Evolutionary conservation across 73 alveolate genomes (phyloP).

Genomic region (Paramecium biaurelia): DNA sequence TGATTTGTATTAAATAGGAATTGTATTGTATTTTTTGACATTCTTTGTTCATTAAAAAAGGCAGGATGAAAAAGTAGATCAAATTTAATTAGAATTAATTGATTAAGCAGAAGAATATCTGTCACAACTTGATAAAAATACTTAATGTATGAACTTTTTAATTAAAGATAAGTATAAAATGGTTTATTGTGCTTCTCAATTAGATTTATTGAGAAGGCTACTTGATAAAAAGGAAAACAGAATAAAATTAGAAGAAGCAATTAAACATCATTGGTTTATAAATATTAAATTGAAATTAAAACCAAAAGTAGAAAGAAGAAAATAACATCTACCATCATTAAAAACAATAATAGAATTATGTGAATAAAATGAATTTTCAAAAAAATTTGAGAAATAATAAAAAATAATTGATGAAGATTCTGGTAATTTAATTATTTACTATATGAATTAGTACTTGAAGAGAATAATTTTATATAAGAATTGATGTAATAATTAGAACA

Average conservation of each 20-base stretch:
- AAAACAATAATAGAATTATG: constrained; percentile 36
- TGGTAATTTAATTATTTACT: not conserved
- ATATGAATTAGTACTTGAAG: not conserved
- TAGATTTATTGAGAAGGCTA: constrained; percentile 14
- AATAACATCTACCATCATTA: not conserved
- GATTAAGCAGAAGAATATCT: not conserved
- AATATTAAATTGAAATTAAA: constrained; percentile 3
- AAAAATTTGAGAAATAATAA: not conserved
- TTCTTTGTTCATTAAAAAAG: not conserved
- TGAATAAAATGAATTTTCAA: not conserved
- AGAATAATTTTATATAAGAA: not conserved
- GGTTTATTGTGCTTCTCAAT: constrained; percentile 1
- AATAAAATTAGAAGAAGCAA: constrained; percentile 22
- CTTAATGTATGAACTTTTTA: not conserved
- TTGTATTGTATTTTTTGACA: not conserved
- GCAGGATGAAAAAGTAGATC: not conserved
- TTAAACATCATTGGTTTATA: constrained; percentile 40
- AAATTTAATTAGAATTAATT: not conserved
- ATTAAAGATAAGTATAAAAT: not conserved
- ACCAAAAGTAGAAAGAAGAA: not conserved
- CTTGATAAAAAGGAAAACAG: not conserved
- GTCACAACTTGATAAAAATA: not conserved
- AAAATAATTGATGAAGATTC: not conserved
- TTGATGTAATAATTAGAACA: not conserved
- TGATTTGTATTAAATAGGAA: constrained; percentile 28